Base-by-base conservation (phyloP, 352 stramenopile genomes). In the Phytopythium mirpurense region DNA sequence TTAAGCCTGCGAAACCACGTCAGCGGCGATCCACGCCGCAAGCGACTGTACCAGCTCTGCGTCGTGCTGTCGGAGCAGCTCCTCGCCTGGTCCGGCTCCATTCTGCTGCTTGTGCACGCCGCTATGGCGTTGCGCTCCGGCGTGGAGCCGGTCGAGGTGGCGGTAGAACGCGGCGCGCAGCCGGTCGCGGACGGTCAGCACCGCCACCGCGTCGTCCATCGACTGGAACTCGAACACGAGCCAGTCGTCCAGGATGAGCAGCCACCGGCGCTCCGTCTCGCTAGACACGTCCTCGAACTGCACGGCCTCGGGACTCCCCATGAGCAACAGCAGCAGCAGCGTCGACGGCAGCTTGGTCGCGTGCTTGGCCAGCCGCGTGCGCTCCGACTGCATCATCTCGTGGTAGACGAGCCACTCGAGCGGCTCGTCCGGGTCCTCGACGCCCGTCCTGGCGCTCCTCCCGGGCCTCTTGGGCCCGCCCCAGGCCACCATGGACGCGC, bases 331-430 rank as follows among this genome's bases (percentile, higher is more conserved):
- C 57, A 84, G 62, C 6, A 90, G 56, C 23, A 89, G 57, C 37
- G 60, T 29, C 15, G 79, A 88, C 19, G 79, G 70, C 24, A 93
- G 56, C 51, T 84, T 89, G 6, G 79, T 86, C 18, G 67, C 74
- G 57, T 90, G 84, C 53, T 88, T 87, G 11, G 80, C 83, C 6
- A 85, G 52, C 10, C 83, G 79, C 15, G 62, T 76, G 47, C 68
- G 74, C 42, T 88, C 76, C 3, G 76, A 85, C 54, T 93, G 83
- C 74, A 88, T 88, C 83, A 93, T 93, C 61, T 90, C 83, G 49
- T 93, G 79, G 51, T 88, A 93, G 51, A 88, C 67, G 11, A 88
- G 72, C 79, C 79, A 93, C 47, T 93, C 72, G 27, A 79, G 49
- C 5, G 60, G 65, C 21, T 57, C 56, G 2, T 47, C 57, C 18